phyloP scores from a whole-genome alignment of 148 eudicot genomes.

The Camellia granthamiana region DNA sequence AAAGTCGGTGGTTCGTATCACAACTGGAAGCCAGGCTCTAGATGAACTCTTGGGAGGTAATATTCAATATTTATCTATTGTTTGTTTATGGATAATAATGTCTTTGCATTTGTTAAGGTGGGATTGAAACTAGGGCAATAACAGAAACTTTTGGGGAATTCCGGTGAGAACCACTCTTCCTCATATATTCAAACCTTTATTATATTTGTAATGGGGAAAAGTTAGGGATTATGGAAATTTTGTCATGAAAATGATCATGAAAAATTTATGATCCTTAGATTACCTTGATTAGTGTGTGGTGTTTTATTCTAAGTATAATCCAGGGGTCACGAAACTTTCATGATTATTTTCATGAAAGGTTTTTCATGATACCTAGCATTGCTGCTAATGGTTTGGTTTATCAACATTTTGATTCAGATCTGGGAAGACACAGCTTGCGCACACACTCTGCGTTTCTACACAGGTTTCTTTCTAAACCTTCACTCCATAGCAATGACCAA shows the following conservation, averaged over 20 bases:
- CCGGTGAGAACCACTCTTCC: slow-evolving; percentile 41
- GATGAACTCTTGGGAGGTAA: slow-evolving; percentile 87
- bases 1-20: slow-evolving; percentile 74
- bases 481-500: neutral
- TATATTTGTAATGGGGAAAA: neutral
- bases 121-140: slow-evolving; percentile 79
- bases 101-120: slow-evolving; percentile 43
- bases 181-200: neutral
- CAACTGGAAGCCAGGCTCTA: slow-evolving; percentile 87
- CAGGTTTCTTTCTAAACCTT: slow-evolving; percentile 50
- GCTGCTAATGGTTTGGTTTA: too few species aligned
- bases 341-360: too few species aligned
- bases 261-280: too few species aligned
- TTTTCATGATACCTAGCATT: too few species aligned
- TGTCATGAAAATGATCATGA: too few species aligned
- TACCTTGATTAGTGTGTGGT: too few species aligned
- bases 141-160: slow-evolving; percentile 98
- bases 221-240: too few species aligned
- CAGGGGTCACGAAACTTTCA: too few species aligned
- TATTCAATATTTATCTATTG: neutral
- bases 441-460: slow-evolving; percentile 86
- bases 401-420: slow-evolving; percentile 44
- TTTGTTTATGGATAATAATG: neutral
- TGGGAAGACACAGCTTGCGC: slow-evolving; percentile 99
- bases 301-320: too few species aligned